Evolutionary conservation across 345 rosid genomes (phyloP).

Genomic region (Salix brachista): DNA sequence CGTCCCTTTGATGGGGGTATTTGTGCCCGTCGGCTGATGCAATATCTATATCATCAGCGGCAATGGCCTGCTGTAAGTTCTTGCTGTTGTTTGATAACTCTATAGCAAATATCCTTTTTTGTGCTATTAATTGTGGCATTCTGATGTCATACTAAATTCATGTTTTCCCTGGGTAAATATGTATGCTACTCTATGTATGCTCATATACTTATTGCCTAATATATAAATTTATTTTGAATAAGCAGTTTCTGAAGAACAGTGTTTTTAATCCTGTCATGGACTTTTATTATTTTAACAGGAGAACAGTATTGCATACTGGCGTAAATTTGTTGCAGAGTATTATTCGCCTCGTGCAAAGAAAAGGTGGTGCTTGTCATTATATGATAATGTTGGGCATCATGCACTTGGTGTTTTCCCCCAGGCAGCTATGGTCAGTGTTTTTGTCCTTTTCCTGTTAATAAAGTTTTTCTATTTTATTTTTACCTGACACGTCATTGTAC

Average conservation of each 20-base stretch:
- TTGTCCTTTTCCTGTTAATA: background rate
- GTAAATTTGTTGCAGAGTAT: conserved; percentile 87
- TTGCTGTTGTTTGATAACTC: background rate
- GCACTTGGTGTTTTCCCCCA: conserved; percentile 95
- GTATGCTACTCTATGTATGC: background rate
- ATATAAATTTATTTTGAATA: conserved; percentile 1
- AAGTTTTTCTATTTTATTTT: background rate
- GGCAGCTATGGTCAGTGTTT: conserved; percentile 70
- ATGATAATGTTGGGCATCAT: conserved; percentile 85
- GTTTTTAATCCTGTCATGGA: conserved; percentile 4
- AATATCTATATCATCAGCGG: conserved; percentile 88
- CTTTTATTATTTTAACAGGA: conserved; percentile 50
- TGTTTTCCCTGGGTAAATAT: background rate
- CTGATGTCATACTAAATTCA: background rate
- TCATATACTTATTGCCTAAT: background rate
- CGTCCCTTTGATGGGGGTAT: conserved; percentile 71
- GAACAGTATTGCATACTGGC: conserved; percentile 84
- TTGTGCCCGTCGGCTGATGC: conserved; percentile 94
- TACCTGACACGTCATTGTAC: background rate
- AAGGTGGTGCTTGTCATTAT: conserved; percentile 90
- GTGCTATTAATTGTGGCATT: background rate
- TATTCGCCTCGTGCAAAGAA: conserved; percentile 97
- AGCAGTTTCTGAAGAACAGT: conserved; percentile 4
- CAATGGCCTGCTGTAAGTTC: conserved; percentile 77
- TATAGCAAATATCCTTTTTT: background rate